Base-by-base conservation (phyloP, 495 filamentous ascomycete species). In the Penicillium taxi region DNA sequence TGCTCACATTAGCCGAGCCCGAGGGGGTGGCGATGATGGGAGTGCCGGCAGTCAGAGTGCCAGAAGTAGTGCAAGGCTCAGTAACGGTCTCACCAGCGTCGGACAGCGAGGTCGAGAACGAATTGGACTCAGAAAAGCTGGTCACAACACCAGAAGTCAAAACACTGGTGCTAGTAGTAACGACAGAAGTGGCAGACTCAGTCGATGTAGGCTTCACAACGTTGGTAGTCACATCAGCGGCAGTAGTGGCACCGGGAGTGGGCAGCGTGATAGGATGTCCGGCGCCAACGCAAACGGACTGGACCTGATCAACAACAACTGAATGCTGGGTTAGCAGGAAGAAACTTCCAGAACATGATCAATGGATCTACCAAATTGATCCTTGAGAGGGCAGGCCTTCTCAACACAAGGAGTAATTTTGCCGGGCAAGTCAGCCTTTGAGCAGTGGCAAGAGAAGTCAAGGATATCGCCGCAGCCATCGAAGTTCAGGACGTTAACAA, bases 361-460 rank as follows among this genome's bases (percentile, higher is more conserved):
- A n/a, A n/a, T n/a, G n/a, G n/a, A n/a, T n/a, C n/a, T 51, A 60
- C 61, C 41, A 28, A 57, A 49, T 37, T 68, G 67, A 39, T 69
- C 68, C 1, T 45, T 17, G 8, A 45, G 18, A 11, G 39, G 37
- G 50, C 68, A 73, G 9, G 51, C 53, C 40, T 58, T 54, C 48
- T 69, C 31, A 8, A 72, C 63, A 32, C 70, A 73, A 14, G 70
- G 67, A 21, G 58, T 61, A 32, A 71, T 57, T 16, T 32, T 33
- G 37, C 37, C 33, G 29, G 70, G 53, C 17, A 73, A 57, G 6
- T 47, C 32, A 28, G 62, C 45, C 48, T 70, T 69, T 47, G 63
- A 52, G 52, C 70, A 73, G 52, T 73, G 70, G 51, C 70, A 73
- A 36, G 58, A 58, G 42, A 73, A 73, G 52, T 73, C 68, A 27